Evolutionary conservation across 73 alveolate species (phyloP), one percentile per base, ranked within the genome.

Genomic region (Halteria grandinella): DNA sequence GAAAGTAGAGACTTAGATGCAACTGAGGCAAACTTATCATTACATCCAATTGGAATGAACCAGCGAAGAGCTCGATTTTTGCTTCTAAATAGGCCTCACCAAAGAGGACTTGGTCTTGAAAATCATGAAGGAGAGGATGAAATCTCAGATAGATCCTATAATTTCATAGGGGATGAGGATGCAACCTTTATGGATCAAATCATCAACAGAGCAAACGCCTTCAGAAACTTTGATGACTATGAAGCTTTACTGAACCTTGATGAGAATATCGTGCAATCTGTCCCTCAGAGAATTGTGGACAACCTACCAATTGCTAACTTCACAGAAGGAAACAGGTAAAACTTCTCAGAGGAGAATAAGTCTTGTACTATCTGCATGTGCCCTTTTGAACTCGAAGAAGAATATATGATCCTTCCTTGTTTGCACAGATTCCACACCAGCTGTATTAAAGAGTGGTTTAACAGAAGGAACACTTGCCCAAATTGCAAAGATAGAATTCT

Each of bases 291-390:
- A 25, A 14, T 54, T 5, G 21, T 73, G 0, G 86, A 57, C 14
- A 1, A 7, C 40, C 34, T 55, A 10, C 86, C 86, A 1, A 57
- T 28, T 36, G 32, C 49, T 10, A 39, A 34, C 17, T 52, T 73
- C 28, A 55, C 71, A 10, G 66, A 73, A 49, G 41, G 66, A 69
- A 59, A 87, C 39, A 36, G 29, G 18, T 36, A 83, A 7, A 74
- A 87, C 37, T 83, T 87, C 58, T 41, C 85, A 17, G 89, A 82
- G 52, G 87, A 82, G 43, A 76, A 82, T 50, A 87, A 87, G 69
- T 32, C 72, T 54, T 87, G 95, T 60, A 60, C 73, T n/a, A 87
- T 87, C 41, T 87, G 95, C 52, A 82, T 82, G 69, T 74, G 85
- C 33, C 40, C 45, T 21, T 87, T 55, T 82, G 75, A 43, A 29